These are phyloP conservation scores for Dictyostelium citrinum DNA, from an alignment of 78 protist genomes.

Conservation along the genomic window DNA sequence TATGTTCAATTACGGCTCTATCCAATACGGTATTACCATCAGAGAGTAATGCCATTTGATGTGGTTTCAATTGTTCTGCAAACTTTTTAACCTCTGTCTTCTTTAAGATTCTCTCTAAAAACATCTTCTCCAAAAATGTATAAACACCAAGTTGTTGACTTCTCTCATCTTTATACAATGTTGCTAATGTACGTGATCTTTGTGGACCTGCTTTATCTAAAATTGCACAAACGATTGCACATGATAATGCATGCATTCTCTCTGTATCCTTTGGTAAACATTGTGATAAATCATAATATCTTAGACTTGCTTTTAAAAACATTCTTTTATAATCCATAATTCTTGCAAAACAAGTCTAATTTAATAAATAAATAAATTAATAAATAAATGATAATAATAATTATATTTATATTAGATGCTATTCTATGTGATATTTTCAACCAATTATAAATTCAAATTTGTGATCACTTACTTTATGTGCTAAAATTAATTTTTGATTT, in stretches of 20 bases:
- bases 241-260: slow-evolving; percentile 65
- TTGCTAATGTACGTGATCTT: slow-evolving; percentile 92
- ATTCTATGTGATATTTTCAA: no score
- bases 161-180: slow-evolving; percentile 95
- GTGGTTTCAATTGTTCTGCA: slow-evolving; percentile 72
- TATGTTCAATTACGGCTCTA: slow-evolving; percentile 94
- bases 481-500: slow-evolving; percentile 49
- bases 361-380: no score
- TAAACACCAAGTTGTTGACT: slow-evolving; percentile 28
- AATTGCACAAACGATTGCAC: slow-evolving; percentile 91
- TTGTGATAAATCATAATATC: slow-evolving; percentile 81
- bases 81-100: slow-evolving; percentile 82
- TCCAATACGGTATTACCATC: slow-evolving; percentile 93
- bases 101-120: slow-evolving; percentile 86
- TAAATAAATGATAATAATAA: not conserved
- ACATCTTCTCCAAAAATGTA: slow-evolving; percentile 84
- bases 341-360: slow-evolving; percentile 81
- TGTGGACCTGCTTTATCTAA: slow-evolving; percentile 95
- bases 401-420: no score
- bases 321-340: slow-evolving; percentile 80
- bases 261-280: slow-evolving; percentile 70
- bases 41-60: slow-evolving; percentile 83
- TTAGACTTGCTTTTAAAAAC: slow-evolving; percentile 78
- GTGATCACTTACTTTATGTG: slow-evolving; percentile 66
- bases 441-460: no score